Conservation (phyloP, 768 basidiomycete genomes). For the Psilocybe cyanescens region DNA sequence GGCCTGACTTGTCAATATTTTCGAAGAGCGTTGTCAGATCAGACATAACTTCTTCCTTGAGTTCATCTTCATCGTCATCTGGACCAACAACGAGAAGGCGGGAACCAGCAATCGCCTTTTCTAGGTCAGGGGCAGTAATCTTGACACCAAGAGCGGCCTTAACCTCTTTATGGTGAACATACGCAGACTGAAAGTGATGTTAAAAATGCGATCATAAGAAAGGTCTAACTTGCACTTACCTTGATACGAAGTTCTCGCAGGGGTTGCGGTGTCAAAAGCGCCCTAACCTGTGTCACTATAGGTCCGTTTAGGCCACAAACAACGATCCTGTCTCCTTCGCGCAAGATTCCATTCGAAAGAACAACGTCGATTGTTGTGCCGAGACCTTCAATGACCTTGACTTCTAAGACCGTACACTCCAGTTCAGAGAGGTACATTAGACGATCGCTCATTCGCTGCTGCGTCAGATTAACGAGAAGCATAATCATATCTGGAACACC, state of each 20-base stretch:
- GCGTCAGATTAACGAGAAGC: conserved; percentile 95
- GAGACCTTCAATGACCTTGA: conserved; percentile 97
- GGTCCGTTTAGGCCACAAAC: conserved; percentile 97
- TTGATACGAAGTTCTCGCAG: conserved; percentile 95
- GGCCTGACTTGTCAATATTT: conserved; percentile 93
- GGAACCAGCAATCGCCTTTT: conserved; percentile 98
- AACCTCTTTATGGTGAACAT: conserved; percentile 97
- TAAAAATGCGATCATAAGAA: conserved; percentile 11
- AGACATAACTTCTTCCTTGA: conserved; percentile 95
- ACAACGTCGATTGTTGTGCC: conserved; percentile 98
- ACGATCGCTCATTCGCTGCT: conserved; percentile 96
- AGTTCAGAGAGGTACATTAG: conserved; percentile 98
- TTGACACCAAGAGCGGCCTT: conserved; percentile 98
- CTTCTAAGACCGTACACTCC: conserved; percentile 97
- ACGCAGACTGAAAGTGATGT: conserved; percentile 69
- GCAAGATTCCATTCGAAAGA: conserved; percentile 90
- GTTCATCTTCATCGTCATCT: conserved; percentile 95
- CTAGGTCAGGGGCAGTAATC: conserved; percentile 91
- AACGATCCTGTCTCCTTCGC: conserved; percentile 92
- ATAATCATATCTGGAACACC: conserved; percentile 99
- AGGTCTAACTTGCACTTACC: conserved; percentile 44
- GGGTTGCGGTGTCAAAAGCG: conserved; percentile 94
- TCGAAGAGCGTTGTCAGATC: conserved; percentile 88
- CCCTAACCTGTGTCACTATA: conserved; percentile 93
- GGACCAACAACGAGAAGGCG: conserved; percentile 90